phyloP scores from a whole-genome alignment of 495 filamentous ascomycete genomes.

The Tetracladium marchalianum region DNA sequence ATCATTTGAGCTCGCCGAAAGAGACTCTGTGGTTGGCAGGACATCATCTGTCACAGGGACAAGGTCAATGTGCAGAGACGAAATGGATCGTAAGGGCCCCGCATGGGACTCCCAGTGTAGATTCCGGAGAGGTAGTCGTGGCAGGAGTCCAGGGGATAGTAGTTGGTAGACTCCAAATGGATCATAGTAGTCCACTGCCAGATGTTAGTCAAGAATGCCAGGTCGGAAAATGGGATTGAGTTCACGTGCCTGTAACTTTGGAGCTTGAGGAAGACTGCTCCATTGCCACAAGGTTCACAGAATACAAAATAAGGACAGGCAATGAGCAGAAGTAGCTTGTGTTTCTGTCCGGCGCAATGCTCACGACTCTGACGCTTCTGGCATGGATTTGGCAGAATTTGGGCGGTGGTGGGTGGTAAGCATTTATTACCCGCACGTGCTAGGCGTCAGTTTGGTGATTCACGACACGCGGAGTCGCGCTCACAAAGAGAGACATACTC shows the following conservation, averaged over 20 bases:
- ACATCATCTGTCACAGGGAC: slow-evolving; percentile 39
- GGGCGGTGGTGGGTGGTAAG: no score
- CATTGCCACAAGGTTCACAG: slow-evolving; percentile 28
- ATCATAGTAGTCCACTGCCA: slow-evolving; percentile 68
- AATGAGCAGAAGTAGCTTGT: no score
- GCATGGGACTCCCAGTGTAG: slow-evolving; percentile 94
- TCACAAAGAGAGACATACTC: no score
- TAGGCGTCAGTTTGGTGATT: no score
- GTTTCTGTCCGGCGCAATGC: no score
- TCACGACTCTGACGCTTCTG: no score
- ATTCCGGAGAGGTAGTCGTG: slow-evolving; percentile 80
- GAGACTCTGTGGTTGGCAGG: slow-evolving; percentile 16
- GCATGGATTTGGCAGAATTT: no score
- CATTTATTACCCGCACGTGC: no score
- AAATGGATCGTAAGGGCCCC: slow-evolving; percentile 83
- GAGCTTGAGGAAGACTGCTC: slow-evolving; percentile 55
- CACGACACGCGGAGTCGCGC: no score
- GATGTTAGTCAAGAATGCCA: slow-evolving; percentile 1
- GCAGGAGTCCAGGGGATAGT: slow-evolving; percentile 63
- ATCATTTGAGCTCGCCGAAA: slow-evolving; percentile 28
- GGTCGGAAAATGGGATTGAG: slow-evolving; percentile 3
- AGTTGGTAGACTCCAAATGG: slow-evolving; percentile 76
- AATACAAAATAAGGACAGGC: not conserved
- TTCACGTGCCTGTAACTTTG: slow-evolving; percentile 55
- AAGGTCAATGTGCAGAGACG: slow-evolving; percentile 82